Base-by-base conservation (phyloP, 2,329 filamentous ascomycete genomes). In the Fusarium pseudocircinatum region DNA sequence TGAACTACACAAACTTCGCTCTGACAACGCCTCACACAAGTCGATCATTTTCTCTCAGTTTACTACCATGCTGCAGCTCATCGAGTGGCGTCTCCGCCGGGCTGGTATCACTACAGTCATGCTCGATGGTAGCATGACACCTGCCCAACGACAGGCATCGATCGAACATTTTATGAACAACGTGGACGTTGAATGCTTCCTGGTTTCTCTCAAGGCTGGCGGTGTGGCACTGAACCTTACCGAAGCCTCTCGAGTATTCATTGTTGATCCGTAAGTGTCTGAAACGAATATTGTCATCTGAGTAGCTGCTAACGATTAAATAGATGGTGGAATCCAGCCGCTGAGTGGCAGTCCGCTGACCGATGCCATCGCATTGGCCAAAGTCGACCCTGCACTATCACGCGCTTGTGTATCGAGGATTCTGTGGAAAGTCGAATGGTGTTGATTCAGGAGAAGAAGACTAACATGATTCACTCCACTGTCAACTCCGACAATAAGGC, bases 291-390 rank as follows among this genome's bases (percentile, higher is more conserved):
- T 39, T 12, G 20, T 0, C 46, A 18, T 3, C 32, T 24, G 54
- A 69, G 46, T 72, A 73, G 24, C 49, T n/a, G 28, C 70, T 82
- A 68, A 84, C 59, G 9, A 32, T 67, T 37, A 70, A 40, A n/a
- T 75, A 95, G 93, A 76, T 98, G 96, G 96, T 99, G 96, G 96
- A 98, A 98, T 77, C 96, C 96, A n/a, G 95, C 95, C n/a, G 96
- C 96, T 1, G 96, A 99, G 84, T 99, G 96, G 96, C 96, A 99
- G 83, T 96, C 93, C 70, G 96, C 96, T 6, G 96, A 99, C 81
- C 90, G 94, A 73, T 95, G 93, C 79, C 96, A 98, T 83, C 95
- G 96, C 63, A 99, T 98, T 76, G 96, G 96, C 37, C 96, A 99
- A 85, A 94, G 92, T 52, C 93, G 96, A 13, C 96, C 96, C 34